Percentiles rank a stretch among this genome's conserved stretches.
Conservation (phyloP, 768 basidiomycete genomes). For the Flagelloscypha sp. region DNA sequence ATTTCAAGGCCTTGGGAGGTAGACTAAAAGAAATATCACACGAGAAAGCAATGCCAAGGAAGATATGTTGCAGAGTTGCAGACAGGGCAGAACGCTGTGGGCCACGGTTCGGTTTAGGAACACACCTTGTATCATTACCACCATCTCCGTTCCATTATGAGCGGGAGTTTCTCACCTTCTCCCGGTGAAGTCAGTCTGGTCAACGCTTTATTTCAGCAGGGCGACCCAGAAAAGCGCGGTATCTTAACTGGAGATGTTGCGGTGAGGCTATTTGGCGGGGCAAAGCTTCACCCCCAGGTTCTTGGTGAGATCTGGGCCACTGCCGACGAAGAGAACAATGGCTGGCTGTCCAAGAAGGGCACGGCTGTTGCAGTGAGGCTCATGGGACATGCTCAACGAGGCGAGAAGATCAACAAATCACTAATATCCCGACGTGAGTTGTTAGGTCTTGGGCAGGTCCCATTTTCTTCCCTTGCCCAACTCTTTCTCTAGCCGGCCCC, state of each 20-base stretch:
- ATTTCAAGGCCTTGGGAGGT: no score
- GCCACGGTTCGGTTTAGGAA: no score
- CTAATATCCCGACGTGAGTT: slow-evolving; percentile 65
- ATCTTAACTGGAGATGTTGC: slow-evolving; percentile 88
- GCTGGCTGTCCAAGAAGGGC: slow-evolving; percentile 82
- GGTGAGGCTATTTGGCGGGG: slow-evolving; percentile 75
- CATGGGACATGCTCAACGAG: slow-evolving; percentile 89
- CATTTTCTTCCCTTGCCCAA: slow-evolving; percentile 10
- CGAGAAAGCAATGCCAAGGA: no score
- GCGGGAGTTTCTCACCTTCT: slow-evolving; percentile 36
- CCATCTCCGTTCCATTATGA: no score
- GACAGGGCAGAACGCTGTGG: no score
- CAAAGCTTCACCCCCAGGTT: slow-evolving; percentile 65
- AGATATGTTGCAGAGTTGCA: no score
- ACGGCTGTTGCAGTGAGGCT: slow-evolving; percentile 84
- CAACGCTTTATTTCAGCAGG: slow-evolving; percentile 61
- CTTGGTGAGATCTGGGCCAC: slow-evolving; percentile 93
- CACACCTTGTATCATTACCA: background rate
- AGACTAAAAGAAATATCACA: no score
- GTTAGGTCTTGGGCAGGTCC: no score
- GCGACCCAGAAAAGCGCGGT: slow-evolving; percentile 73
- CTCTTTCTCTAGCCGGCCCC: slow-evolving; percentile 59
- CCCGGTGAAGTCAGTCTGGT: slow-evolving; percentile 50
- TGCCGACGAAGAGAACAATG: slow-evolving; percentile 90
- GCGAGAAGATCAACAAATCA: slow-evolving; percentile 55